Conservation (phyloP, 1,284 basidiomycete genomes). For the Fomitopsis pinicola region DNA sequence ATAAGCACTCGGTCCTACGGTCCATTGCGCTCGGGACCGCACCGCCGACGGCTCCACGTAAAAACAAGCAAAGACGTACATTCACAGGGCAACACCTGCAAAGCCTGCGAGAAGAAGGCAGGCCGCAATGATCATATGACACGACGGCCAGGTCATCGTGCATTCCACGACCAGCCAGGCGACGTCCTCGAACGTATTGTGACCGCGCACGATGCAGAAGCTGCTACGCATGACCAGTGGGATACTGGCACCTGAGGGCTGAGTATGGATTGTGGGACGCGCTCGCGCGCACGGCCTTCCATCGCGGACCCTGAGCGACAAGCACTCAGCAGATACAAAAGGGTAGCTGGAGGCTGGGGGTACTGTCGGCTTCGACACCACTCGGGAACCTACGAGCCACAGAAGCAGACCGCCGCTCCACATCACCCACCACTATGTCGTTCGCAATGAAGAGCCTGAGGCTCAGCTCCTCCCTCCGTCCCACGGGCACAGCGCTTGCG, state of each 20-base stretch:
- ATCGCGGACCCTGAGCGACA: neutral
- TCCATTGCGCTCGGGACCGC: neutral
- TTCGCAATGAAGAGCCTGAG: neutral
- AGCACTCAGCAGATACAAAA: neutral
- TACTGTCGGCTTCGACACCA: neutral
- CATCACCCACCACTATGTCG: neutral
- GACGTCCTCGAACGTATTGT: neutral
- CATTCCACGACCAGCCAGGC: neutral
- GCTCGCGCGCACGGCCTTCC: neutral
- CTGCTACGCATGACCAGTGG: neutral
- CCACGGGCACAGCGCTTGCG: neutral
- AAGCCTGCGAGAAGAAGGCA: neutral
- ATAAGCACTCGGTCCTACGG: neutral
- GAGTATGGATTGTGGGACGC: neutral
- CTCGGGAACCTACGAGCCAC: neutral
- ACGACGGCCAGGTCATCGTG: neutral
- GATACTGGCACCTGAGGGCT: neutral
- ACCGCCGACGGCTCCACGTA: neutral
- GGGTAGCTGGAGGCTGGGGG: neutral
- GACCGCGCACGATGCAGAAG: neutral
- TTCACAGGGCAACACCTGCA: neutral
- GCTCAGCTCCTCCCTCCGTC: neutral
- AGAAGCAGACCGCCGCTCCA: neutral
- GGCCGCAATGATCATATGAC: neutral
- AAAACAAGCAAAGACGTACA: neutral